Percentiles rank a stretch among this genome's conserved stretches.
These are phyloP conservation scores for Xerocomellus chrysenteron DNA, from an alignment of 768 basidiomycete genomes.

Conservation along the genomic window DNA sequence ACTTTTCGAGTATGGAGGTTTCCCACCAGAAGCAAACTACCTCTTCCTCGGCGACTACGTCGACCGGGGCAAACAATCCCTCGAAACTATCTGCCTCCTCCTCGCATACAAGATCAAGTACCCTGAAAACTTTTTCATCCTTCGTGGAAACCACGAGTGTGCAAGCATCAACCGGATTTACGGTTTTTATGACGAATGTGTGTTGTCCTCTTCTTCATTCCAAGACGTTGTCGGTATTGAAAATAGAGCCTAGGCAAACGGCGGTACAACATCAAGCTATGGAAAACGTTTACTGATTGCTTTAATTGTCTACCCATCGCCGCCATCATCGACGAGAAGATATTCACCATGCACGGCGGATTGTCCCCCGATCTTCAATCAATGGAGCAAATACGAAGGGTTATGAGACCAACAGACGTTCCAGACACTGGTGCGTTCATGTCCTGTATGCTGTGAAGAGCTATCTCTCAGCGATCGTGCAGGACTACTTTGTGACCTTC, in stretches of 20 bases:
- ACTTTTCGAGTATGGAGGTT: conserved; percentile 98
- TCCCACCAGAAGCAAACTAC: conserved; percentile 99
- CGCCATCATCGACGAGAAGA: conserved; percentile 99
- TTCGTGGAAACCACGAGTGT: conserved; percentile 98
- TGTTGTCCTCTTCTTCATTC: conserved; percentile 33
- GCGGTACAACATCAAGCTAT: conserved; percentile 99
- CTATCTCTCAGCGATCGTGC: conserved; percentile 8
- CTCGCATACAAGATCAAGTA: conserved; percentile 99
- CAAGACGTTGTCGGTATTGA: conserved; percentile 10
- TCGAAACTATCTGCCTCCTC: conserved; percentile 99
- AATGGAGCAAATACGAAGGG: conserved; percentile 99
- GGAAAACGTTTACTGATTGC: conserved; percentile 99
- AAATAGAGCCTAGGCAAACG: conserved; percentile 76
- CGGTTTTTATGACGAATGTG: conserved; percentile 99
- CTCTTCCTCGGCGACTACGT: conserved; percentile 99
- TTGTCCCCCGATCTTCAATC: conserved; percentile 96
- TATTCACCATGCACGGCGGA: conserved; percentile 99
- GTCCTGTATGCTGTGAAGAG: neutral
- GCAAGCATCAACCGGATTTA: conserved; percentile 99
- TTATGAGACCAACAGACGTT: conserved; percentile 98
- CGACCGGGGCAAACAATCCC: conserved; percentile 97
- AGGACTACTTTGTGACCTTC: conserved; percentile 93
- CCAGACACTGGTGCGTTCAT: conserved; percentile 83
- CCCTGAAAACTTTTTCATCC: conserved; percentile 99
- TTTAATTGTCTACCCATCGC: conserved; percentile 99